Conservation (phyloP, 139 green algal species). For the Tetradesmus obliquus region DNA sequence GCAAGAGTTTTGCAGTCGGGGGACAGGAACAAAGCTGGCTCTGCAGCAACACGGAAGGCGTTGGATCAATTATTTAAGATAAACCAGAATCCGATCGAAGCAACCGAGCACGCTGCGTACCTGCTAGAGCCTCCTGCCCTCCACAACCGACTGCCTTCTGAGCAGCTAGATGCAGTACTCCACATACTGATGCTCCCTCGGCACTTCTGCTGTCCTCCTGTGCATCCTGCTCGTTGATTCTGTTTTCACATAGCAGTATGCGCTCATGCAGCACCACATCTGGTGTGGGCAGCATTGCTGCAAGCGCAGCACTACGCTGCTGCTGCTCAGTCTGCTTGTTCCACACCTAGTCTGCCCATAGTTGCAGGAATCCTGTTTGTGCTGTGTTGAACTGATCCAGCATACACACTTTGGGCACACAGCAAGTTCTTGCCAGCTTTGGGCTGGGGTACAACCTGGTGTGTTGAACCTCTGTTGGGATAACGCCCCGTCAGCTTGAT, state of each 20-base stretch:
- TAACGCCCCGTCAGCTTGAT: too few relatives aligned
- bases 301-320: neutral
- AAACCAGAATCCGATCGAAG: neutral
- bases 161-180: slow-evolving; percentile 30
- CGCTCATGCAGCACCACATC: slow-evolving; percentile 39
- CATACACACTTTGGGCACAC: too few relatives aligned
- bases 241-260: slow-evolving; percentile 5
- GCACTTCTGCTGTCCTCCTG: neutral
- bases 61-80: too few relatives aligned
- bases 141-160: slow-evolving; percentile 40
- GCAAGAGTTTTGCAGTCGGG: slow-evolving; percentile 37
- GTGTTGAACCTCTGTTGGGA: too few relatives aligned
- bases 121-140: slow-evolving; percentile 1
- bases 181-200: neutral
- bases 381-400: too few relatives aligned
- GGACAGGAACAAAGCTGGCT: slow-evolving; percentile 26
- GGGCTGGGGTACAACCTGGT: too few relatives aligned
- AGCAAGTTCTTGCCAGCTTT: too few relatives aligned
- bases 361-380: neutral
- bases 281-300: slow-evolving; percentile 5
- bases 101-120: neutral
- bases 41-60: neutral
- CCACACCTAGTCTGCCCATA: neutral
- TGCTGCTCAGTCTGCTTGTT: neutral
- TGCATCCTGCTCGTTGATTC: neutral